Evolutionary conservation across 495 filamentous ascomycete species (phyloP), one percentile per base, ranked within the genome.

Genomic region (Achaetomiella virescens): DNA sequence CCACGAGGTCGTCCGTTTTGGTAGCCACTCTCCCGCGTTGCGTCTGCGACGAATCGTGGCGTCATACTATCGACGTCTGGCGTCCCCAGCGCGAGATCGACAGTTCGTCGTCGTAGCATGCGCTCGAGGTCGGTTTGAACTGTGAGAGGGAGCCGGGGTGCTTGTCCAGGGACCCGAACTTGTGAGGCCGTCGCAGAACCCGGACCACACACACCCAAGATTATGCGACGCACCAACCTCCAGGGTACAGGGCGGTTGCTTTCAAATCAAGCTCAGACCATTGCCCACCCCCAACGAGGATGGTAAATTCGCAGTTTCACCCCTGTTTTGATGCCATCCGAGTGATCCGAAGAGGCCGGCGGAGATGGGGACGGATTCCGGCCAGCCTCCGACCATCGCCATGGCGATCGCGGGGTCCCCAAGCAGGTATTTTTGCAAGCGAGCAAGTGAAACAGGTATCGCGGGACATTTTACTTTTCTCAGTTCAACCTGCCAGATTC

Each of bases 401-500:
- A 48, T 20, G 45, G 46, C 33, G 53, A 48, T 55, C 45, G 15
- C 31, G 48, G 41, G 22, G 24, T 40, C 27, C 31, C 36, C n/a
- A 21, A 55, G 11, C 20, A 27, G 43, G 54, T 21, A 45, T 38
- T 51, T 38, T 51, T 15, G 47, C 47, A 50, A 57, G 47, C 54
- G 40, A 46, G 25, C 31, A 36, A 27, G 24, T 49, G 47, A 57
- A 57, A 57, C 47, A 50, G 37, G 21, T 44, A n/a, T 24, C 44
- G 54, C 54, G 54, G 54, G 45, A 37, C 44, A 43, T 20, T 27
- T 56, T 10, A 22, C 11, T 42, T 27, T 40, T 43, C 12, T 40
- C 42, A 40, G 52, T 22, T 50, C 9, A 17, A 50, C 18, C 5
- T 14, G n/a, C 24, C 17, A n/a, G 15, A 14, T 24, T 14, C 12